Base-by-base conservation (phyloP, 2,329 filamentous ascomycete genomes). In the Raffaelea albimanens region DNA sequence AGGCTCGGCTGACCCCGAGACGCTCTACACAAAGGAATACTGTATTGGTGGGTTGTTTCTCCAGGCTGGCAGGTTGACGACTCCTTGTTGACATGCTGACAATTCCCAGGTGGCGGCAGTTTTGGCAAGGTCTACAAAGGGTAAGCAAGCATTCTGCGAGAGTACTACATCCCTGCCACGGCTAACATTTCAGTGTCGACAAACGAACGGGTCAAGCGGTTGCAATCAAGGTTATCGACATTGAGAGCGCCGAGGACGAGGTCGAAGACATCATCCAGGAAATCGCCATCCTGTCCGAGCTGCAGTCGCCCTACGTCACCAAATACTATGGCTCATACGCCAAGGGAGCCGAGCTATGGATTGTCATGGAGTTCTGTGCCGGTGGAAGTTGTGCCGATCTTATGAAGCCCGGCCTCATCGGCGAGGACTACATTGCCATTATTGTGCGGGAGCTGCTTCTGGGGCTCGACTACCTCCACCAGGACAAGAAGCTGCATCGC, bases 81-180 rank as follows among this genome's bases (percentile, higher is more conserved):
- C 25, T 22, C 18, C n/a, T n/a, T n/a, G n/a, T n/a, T n/a, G n/a
- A n/a, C n/a, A 25, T 44, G 49, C 57, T 60, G 59, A 60, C 60
- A 47, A 46, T 47, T 19, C 10, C 19, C 59, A 89, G 91, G 93
- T 57, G 93, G 93, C 57, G 93, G 93, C 52, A 97, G 91, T 67
- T 98, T 98, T 70, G 93, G 93, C 61, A 95, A 94, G 68, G 93
- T 98, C 52, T 98, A 91, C 77, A 97, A 97, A 77, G 93, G 93
- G 87, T 90, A 73, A 51, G 70, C n/a, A n/a, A n/a, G n/a, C n/a
- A n/a, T n/a, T 44, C 22, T 23, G 40, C 36, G 22, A 25, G 51
- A 7, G 25, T 7, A 29, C 25, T 7, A 29, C 25, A 13, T 13
- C 13, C 25, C 7, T 29, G 13, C 9, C 9, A 14, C 23, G n/a